These are phyloP conservation scores for Emmonsiellopsis sp. DNA, from an alignment of 2,329 filamentous ascomycete genomes.

Conservation along the genomic window DNA sequence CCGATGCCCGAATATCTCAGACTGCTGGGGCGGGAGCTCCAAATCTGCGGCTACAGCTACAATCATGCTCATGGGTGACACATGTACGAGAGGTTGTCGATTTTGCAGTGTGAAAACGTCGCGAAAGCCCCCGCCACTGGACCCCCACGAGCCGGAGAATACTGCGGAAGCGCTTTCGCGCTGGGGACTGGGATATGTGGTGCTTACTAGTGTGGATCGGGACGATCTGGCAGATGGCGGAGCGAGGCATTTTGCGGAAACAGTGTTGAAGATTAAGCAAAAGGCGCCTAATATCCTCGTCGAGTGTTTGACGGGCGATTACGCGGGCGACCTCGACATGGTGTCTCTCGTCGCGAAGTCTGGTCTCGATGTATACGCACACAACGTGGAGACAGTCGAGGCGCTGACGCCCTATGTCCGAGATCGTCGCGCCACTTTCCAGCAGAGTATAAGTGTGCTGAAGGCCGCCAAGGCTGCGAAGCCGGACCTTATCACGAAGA, in stretches of 20 bases:
- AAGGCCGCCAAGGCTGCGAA: slow-evolving; percentile 69
- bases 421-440: slow-evolving; percentile 80
- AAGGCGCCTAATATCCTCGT: slow-evolving; percentile 45
- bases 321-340: slow-evolving; percentile 75
- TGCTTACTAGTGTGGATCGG: slow-evolving; percentile 85
- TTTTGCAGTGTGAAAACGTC: slow-evolving; percentile 96
- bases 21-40: slow-evolving; percentile 89
- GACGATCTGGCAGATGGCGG: slow-evolving; percentile 88
- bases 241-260: slow-evolving; percentile 83
- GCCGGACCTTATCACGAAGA: slow-evolving; percentile 87
- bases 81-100: slow-evolving; percentile 88
- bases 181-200: slow-evolving; percentile 94
- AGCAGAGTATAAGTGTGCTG: slow-evolving; percentile 72
- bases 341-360: slow-evolving; percentile 74
- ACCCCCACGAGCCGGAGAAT: slow-evolving; percentile 93
- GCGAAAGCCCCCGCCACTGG: slow-evolving; percentile 65
- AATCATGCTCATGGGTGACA: slow-evolving; percentile 99
- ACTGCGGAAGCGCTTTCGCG: slow-evolving; percentile 84
- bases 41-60: slow-evolving; percentile 91
- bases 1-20: slow-evolving; percentile 90
- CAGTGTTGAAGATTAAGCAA: slow-evolving; percentile 84
- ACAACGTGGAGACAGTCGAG: slow-evolving; percentile 95
- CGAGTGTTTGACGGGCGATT: slow-evolving; percentile 62
- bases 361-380: slow-evolving; percentile 90
- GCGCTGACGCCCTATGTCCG: slow-evolving; percentile 80